phyloP scores from a whole-genome alignment of 2,329 filamentous ascomycete genomes.

The Nemania sp. region DNA sequence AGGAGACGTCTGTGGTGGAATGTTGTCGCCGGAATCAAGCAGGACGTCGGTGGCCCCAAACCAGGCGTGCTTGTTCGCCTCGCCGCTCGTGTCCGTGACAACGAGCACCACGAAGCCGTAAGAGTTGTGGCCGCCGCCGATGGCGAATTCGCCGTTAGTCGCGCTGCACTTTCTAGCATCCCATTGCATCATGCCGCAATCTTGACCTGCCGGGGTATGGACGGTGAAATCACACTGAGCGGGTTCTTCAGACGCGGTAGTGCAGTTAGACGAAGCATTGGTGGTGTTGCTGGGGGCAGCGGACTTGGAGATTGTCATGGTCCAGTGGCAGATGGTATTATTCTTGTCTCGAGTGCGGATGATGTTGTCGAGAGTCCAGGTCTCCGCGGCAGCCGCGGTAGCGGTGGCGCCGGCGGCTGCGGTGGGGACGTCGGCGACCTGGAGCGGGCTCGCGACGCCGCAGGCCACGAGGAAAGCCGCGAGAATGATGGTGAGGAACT shows the following conservation, averaged over 20 bases:
- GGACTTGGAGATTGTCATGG: constrained; percentile 17
- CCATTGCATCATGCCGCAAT: constrained; percentile 26
- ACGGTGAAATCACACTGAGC: neutral
- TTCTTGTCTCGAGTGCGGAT: constrained; percentile 13
- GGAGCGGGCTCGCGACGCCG: neutral
- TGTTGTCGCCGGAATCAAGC: constrained; percentile 22
- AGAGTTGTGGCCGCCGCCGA: constrained; percentile 25
- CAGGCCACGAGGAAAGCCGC: neutral
- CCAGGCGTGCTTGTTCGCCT: constrained; percentile 13
- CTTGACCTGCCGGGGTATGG: neutral
- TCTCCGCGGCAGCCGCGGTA: neutral
- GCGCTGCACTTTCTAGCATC: constrained; percentile 4
- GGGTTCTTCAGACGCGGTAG: constrained; percentile 20
- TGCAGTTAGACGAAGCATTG: neutral
- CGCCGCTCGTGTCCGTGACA: constrained; percentile 17
- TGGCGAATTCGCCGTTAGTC: constrained; percentile 3
- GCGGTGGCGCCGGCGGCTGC: neutral
- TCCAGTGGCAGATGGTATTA: constrained; percentile 25
- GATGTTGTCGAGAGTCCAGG: constrained; percentile 26
- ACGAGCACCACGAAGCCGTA: constrained; percentile 27
- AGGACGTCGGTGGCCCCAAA: constrained; percentile 27
- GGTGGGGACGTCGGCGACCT: neutral
- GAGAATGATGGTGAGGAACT: neutral
- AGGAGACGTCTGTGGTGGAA: constrained; percentile 20
- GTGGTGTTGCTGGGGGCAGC: neutral